These are phyloP conservation scores for Ampelomyces quisqualis DNA, from an alignment of 2,329 filamentous ascomycete species.

Conservation along the genomic window DNA sequence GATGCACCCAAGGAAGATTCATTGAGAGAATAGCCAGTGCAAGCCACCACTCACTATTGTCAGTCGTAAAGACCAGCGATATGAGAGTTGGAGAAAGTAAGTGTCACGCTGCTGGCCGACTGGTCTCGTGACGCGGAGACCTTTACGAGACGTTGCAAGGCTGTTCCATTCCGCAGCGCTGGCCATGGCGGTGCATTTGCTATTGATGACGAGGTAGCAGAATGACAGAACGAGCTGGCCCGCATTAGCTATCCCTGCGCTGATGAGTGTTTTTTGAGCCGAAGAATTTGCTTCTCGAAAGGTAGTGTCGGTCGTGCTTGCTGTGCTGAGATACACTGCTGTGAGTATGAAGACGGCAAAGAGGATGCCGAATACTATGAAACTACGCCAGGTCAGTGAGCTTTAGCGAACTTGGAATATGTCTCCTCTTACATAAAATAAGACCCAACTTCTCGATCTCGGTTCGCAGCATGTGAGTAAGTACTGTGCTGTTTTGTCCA, in stretches of 20 bases:
- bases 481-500: not conserved
- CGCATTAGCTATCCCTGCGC: constrained; percentile 48
- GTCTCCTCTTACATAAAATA: constrained; percentile 1
- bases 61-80: constrained; percentile 41
- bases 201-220: constrained; percentile 49
- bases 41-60: constrained; percentile 22
- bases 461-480: constrained; percentile 3
- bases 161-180: constrained; percentile 50
- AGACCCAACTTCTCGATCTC: constrained; percentile 3
- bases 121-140: constrained; percentile 40
- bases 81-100: constrained; percentile 47
- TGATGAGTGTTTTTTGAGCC: constrained; percentile 1
- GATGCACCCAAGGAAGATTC: constrained; percentile 42
- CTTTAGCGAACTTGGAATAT: not conserved
- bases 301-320: constrained; percentile 4
- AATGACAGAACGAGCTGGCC: constrained; percentile 52
- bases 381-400: not conserved
- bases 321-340: not conserved
- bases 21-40: constrained; percentile 12
- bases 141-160: constrained; percentile 37
- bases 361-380: constrained; percentile 4
- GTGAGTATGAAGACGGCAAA: not conserved
- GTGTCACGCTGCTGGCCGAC: constrained; percentile 30
- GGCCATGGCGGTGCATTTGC: constrained; percentile 50
- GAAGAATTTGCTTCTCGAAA: constrained; percentile 1